A percentile compares a stretch with the other conserved stretches of the same genome.
Evolutionary conservation across 176 grass and related monocot species (phyloP).

Genomic region (Areca catechu): DNA sequence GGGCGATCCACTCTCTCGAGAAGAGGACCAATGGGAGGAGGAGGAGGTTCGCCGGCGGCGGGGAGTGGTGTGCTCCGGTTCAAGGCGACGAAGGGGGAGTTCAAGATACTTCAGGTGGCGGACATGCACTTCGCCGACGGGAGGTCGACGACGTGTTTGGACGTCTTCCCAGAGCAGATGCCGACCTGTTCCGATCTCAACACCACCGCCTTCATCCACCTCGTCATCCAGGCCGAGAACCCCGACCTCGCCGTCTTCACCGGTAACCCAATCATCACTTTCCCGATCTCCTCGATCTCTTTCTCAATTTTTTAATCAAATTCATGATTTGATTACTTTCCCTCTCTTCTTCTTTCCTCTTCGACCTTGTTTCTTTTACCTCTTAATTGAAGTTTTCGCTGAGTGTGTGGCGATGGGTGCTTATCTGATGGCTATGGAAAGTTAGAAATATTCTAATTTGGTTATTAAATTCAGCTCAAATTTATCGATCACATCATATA

Average conservation of each 20-base stretch:
- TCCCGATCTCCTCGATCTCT: not conserved
- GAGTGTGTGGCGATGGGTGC: too few species aligned
- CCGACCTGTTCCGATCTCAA: conserved; percentile 86
- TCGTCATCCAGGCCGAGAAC: conserved; percentile 67
- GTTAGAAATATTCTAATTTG: too few species aligned
- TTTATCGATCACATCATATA: too few species aligned
- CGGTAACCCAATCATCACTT: conserved; percentile 27
- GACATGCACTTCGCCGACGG: conserved; percentile 97
- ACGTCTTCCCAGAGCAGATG: conserved; percentile 54
- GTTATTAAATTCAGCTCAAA: too few species aligned
- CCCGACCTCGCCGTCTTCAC: conserved; percentile 96
- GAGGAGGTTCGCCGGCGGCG: not conserved
- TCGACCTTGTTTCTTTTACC: too few species aligned
- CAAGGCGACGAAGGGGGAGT: conserved; percentile 39
- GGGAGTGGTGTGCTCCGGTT: conserved; percentile 33
- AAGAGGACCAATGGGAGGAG: too few species aligned
- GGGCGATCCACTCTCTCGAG: too few species aligned
- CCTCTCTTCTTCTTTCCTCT: too few species aligned
- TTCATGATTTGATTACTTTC: too few species aligned
- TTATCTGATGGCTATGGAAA: too few species aligned
- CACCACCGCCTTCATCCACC: conserved; percentile 86
- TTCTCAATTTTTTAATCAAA: not conserved
- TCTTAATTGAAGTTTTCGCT: too few species aligned
- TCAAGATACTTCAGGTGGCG: conserved; percentile 93
- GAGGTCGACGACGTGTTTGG: conserved; percentile 39